A percentile compares a stretch with the other conserved stretches of the same genome.
Evolutionary conservation across 106 monocot genomes (phyloP).

Genomic region (Alisma plantagoaquatica): DNA sequence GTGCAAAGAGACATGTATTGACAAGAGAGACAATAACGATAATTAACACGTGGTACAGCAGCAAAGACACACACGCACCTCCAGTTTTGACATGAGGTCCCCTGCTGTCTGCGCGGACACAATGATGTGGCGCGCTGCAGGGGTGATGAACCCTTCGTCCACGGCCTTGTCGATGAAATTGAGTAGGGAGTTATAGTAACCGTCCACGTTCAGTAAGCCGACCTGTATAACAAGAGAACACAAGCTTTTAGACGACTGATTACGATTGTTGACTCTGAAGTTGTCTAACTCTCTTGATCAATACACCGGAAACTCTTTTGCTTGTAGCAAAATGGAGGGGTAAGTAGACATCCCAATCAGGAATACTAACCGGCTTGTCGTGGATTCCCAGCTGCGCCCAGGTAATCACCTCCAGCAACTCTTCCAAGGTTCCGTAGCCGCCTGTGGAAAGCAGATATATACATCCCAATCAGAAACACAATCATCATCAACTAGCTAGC

Average conservation of each 20-base stretch:
- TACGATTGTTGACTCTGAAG: too few relatives aligned
- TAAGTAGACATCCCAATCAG: too few relatives aligned
- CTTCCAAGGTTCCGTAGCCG: slow-evolving; percentile 14
- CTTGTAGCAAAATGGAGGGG: too few relatives aligned
- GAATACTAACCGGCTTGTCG: slow-evolving; percentile 8
- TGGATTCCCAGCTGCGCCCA: slow-evolving; percentile 18
- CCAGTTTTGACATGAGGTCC: slow-evolving; percentile 20
- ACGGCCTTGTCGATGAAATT: slow-evolving; percentile 25
- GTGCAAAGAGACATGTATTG: too few relatives aligned
- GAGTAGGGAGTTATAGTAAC: slow-evolving; percentile 23
- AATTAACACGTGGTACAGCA: too few relatives aligned
- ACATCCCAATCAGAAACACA: too few relatives aligned
- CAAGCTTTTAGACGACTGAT: not conserved
- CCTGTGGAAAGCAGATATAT: too few relatives aligned
- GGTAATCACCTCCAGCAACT: slow-evolving; percentile 15
- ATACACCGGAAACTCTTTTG: too few relatives aligned
- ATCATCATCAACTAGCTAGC: too few relatives aligned
- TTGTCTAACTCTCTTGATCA: too few relatives aligned
- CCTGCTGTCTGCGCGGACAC: slow-evolving; percentile 14
- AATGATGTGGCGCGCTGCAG: slow-evolving; percentile 19
- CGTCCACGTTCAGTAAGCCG: slow-evolving; percentile 25
- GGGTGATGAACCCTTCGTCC: slow-evolving; percentile 25
- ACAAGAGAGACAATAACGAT: too few relatives aligned
- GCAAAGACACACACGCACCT: too few relatives aligned
- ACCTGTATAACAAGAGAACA: slow-evolving; percentile 22